Conservation (phyloP, 192 early-diverging fungal genomes). For the Dispira parvispora region DNA sequence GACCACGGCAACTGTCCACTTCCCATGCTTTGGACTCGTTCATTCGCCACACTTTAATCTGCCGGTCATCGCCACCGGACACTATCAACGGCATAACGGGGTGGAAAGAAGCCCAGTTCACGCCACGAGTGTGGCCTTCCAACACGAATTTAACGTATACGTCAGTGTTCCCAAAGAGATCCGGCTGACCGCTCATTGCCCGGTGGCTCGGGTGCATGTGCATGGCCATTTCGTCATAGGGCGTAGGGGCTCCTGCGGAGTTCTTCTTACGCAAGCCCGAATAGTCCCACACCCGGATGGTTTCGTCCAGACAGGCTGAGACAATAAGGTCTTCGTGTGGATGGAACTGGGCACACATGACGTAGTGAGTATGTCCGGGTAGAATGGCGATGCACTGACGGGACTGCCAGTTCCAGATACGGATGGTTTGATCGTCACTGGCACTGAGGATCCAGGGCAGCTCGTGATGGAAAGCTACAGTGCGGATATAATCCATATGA, state of each 20-base stretch:
- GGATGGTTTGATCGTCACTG: slow-evolving; percentile 97
- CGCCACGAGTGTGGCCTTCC: slow-evolving; percentile 92
- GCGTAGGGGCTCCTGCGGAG: slow-evolving; percentile 19
- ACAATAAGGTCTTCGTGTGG: slow-evolving; percentile 94
- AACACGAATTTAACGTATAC: slow-evolving; percentile 96
- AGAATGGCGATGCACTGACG: slow-evolving; percentile 92
- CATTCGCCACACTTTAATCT: slow-evolving; percentile 98
- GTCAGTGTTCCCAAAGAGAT: slow-evolving; percentile 93
- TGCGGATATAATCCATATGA: slow-evolving; percentile 96
- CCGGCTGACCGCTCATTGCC: slow-evolving; percentile 48
- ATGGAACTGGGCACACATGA: slow-evolving; percentile 98
- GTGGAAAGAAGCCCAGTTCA: slow-evolving; percentile 98
- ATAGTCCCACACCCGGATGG: slow-evolving; percentile 99
- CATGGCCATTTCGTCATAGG: slow-evolving; percentile 3
- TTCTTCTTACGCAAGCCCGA: slow-evolving; percentile 53
- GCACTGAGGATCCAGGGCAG: slow-evolving; percentile 94
- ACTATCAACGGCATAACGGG: slow-evolving; percentile 92
- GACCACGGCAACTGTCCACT: slow-evolving; percentile 97
- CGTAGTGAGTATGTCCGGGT: slow-evolving; percentile 97
- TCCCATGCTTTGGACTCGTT: slow-evolving; percentile 99
- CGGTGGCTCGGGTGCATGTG: slow-evolving; percentile 10
- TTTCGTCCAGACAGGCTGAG: slow-evolving; percentile 90
- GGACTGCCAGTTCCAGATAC: slow-evolving; percentile 99
- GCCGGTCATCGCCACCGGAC: slow-evolving; percentile 92
- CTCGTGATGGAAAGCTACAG: slow-evolving; percentile 94